Conservation (phyloP, 208 protist genomes). For the Leishmania tropica region DNA sequence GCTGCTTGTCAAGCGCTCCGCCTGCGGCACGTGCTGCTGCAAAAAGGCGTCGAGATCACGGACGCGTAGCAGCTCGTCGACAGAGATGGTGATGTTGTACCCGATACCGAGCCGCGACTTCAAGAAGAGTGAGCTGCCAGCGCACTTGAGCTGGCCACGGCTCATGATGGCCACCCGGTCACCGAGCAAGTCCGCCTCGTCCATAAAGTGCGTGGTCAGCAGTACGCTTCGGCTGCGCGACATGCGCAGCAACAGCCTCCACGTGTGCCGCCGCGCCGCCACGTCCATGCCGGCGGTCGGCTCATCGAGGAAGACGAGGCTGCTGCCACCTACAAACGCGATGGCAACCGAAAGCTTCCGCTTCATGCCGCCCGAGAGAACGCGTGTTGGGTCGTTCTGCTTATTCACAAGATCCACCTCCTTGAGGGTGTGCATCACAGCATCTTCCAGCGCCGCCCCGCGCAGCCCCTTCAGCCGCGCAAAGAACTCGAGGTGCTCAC, state of each 20-base stretch:
- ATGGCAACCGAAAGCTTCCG: slow-evolving; percentile 86
- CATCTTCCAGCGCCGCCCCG: slow-evolving; percentile 40
- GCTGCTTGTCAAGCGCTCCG: slow-evolving; percentile 12
- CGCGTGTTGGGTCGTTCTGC: slow-evolving; percentile 22
- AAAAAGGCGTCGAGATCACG: slow-evolving; percentile 33
- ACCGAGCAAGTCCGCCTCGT: slow-evolving; percentile 95
- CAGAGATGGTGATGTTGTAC: slow-evolving; percentile 50
- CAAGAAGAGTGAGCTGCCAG: slow-evolving; percentile 69
- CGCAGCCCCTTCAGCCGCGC: slow-evolving; percentile 87
- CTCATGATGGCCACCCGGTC: slow-evolving; percentile 92
- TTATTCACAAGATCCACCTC: slow-evolving; percentile 63
- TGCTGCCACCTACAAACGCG: slow-evolving; percentile 75
- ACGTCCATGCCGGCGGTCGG: slow-evolving; percentile 93
- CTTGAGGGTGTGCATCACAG: slow-evolving; percentile 36
- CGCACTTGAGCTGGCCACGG: slow-evolving; percentile 57
- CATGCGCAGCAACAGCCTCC: slow-evolving; percentile 57
- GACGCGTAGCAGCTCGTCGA: slow-evolving; percentile 6
- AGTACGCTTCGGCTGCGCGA: slow-evolving; percentile 58
- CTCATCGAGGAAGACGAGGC: slow-evolving; percentile 88
- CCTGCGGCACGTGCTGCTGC: slow-evolving; percentile 21
- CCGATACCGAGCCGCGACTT: slow-evolving; percentile 50
- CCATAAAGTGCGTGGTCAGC: slow-evolving; percentile 94
- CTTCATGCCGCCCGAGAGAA: slow-evolving; percentile 75
- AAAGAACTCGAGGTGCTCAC: slow-evolving; percentile 93
- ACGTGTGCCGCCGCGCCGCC: slow-evolving; percentile 73